Base-by-base conservation (phyloP, 192 early-diverging fungal species). In the Phlyctochytrium planicorne region DNA sequence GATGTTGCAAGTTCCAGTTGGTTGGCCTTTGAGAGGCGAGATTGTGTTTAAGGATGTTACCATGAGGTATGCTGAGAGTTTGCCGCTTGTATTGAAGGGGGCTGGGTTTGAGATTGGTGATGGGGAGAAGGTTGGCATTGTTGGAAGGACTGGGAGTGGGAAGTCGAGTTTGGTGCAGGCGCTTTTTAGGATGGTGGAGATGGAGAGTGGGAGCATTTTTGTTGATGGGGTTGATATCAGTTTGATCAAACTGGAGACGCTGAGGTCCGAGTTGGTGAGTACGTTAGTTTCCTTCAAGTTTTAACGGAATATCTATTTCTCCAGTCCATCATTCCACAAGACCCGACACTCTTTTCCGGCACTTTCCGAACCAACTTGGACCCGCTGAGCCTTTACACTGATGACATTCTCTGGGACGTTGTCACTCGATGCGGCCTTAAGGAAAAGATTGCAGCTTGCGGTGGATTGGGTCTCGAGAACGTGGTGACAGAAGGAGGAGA, bases 321-420 rank as follows among this genome's bases (percentile, higher is more conserved):
- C 74, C 79, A 4, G 56, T 75, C 93, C 0, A 91, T 98, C 59
- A 94, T 98, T 70, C 93, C 94, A 36, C 93, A 98, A 78, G 94
- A 96, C 52, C 93, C 93, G 1, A 86, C 91, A 27, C 68, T 86
- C 24, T 86, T 86, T 35, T 80, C 70, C 52, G 81, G 79, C 29
- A 70, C 75, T 0, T 77, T 78, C 62, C 73, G 81, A 25, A 65
- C 60, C 31, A 95, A 95, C 69, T 71, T 95, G 14, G 93, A 93
- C 63, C 91, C 89, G 25, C 80, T 90, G 34, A 61, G 68, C 52
- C 73, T 80, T 37, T 82, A 88, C 67, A 73, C 76, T 0, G 92
- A 93, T 63, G 67, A 75, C 6, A 85, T 83, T n/a, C 71, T 92
- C 14, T 93, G 91, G 91, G 75, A 79, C 53, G 83, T 79, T 0